These are phyloP conservation scores for Lophiostoma macrostomum DNA, from an alignment of 495 filamentous ascomycete genomes.

Conservation along the genomic window DNA sequence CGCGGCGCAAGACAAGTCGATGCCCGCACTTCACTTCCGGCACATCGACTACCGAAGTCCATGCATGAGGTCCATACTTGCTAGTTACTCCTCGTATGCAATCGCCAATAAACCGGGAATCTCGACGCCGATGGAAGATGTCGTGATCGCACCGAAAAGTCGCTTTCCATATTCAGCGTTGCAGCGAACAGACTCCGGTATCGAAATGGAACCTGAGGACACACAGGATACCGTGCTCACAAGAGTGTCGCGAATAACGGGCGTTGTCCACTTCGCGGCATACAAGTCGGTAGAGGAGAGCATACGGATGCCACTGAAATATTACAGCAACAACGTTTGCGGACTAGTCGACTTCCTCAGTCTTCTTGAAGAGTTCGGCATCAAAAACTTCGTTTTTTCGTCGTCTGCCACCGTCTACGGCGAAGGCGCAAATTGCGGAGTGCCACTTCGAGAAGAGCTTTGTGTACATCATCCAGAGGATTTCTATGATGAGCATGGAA, in stretches of 20 bases:
- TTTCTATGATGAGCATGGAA: constrained; percentile 36
- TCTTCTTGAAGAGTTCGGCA: constrained; percentile 54
- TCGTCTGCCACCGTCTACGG: constrained; percentile 67
- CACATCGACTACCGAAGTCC: constrained; percentile 55
- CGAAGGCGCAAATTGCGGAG: constrained; percentile 50
- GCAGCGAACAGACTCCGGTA: constrained; percentile 28
- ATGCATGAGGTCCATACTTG: constrained; percentile 34
- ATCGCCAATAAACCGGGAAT: constrained; percentile 5
- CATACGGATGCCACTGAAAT: constrained; percentile 54
- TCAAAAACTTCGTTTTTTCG: constrained; percentile 66
- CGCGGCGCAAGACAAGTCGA: constrained; percentile 32
- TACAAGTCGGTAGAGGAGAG: constrained; percentile 57
- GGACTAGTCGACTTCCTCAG: constrained; percentile 59
- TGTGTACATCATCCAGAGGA: constrained; percentile 54
- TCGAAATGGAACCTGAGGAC: constrained; percentile 24
- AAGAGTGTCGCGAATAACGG: constrained; percentile 49
- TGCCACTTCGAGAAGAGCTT: constrained; percentile 58
- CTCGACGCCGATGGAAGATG: constrained; percentile 1
- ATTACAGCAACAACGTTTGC: constrained; percentile 65
- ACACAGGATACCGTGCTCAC: constrained; percentile 9
- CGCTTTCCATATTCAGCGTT: constrained; percentile 19
- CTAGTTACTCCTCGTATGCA: constrained; percentile 21
- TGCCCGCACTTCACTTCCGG: constrained; percentile 55
- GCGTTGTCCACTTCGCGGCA: constrained; percentile 65
- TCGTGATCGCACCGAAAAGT: background rate